Conservation (phyloP, 2,329 filamentous ascomycete genomes). For the Penicillium sp. region DNA sequence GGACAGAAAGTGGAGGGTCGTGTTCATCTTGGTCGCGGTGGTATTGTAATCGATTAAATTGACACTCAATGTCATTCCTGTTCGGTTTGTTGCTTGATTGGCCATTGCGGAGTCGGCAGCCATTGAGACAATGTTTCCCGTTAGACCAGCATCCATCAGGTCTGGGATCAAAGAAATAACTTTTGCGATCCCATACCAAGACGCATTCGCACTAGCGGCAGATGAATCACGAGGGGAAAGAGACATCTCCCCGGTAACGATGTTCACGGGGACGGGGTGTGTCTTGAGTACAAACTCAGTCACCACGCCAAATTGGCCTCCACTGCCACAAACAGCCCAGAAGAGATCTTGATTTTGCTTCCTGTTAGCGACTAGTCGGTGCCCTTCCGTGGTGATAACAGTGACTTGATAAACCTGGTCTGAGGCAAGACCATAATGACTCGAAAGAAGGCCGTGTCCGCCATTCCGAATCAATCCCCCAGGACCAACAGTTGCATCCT, state of each 20-base stretch:
- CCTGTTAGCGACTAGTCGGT: constrained; percentile 44
- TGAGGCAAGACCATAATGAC: constrained; percentile 29
- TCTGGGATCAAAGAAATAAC: constrained; percentile 29
- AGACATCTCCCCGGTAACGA: constrained; percentile 16
- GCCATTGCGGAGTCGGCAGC: too few relatives aligned
- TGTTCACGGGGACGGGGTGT: constrained; percentile 19
- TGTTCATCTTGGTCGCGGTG: too few relatives aligned
- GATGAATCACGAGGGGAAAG: constrained; percentile 8
- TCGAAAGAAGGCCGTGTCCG: constrained; percentile 32
- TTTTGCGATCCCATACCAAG: constrained; percentile 39
- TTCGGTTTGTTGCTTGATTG: too few relatives aligned
- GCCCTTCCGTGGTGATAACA: constrained; percentile 29
- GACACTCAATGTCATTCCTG: too few relatives aligned
- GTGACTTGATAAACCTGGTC: constrained; percentile 31
- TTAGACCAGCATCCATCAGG: constrained; percentile 35
- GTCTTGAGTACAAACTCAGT: constrained; percentile 26
- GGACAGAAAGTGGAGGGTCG: too few relatives aligned
- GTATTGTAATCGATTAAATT: too few relatives aligned
- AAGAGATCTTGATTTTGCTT: constrained; percentile 51
- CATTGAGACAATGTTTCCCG: too few relatives aligned
- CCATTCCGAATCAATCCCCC: constrained; percentile 36
- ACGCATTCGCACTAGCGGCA: constrained; percentile 29
- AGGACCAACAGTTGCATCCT: constrained; percentile 58
- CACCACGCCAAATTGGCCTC: constrained; percentile 27
- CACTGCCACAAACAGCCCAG: constrained; percentile 56